Percentiles rank a stretch among this genome's conserved stretches.
phyloP scores from a whole-genome alignment of 345 rosid genomes.

The Salix arbutifolia region DNA sequence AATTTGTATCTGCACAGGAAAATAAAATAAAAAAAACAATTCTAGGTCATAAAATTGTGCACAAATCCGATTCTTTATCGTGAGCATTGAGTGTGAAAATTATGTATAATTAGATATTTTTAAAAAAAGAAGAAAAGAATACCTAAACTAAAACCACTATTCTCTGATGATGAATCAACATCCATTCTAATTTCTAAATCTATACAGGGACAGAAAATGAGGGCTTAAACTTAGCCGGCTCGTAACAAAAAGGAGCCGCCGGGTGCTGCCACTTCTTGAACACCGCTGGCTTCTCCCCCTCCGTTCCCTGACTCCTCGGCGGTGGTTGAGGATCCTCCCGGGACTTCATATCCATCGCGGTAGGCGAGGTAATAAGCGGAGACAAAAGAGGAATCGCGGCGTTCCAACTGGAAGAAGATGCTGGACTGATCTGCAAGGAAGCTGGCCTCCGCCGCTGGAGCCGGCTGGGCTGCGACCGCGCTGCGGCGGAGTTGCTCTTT shows the following conservation, averaged over 20 bases:
- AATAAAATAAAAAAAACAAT: too few species aligned
- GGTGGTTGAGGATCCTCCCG: constrained; percentile 18
- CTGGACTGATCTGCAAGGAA: constrained; percentile 54
- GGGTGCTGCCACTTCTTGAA: constrained; percentile 94
- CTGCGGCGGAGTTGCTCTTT: constrained; percentile 17
- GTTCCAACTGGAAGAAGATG: constrained; percentile 45
- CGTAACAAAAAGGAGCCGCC: constrained; percentile 71
- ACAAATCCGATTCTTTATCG: too few species aligned
- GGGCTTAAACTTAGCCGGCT: constrained; percentile 39
- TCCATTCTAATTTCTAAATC: not conserved
- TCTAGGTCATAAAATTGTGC: not conserved
- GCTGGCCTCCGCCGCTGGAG: constrained; percentile 77
- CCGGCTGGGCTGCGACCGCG: constrained; percentile 49
- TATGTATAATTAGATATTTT: not conserved
- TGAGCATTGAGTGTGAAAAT: not conserved
- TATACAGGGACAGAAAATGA: constrained; percentile 58
- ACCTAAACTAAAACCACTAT: not conserved
- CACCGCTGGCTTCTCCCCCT: constrained; percentile 36
- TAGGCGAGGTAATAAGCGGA: constrained; percentile 67
- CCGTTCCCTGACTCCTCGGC: constrained; percentile 15
- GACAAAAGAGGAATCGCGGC: constrained; percentile 89
- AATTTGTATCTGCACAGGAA: not conserved
- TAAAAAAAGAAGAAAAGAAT: not conserved
- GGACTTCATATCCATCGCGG: constrained; percentile 25
- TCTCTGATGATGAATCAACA: not conserved